Evolutionary conservation across 31 red algal genomes (phyloP).

Genomic region (Asparagopsis taxiformis): DNA sequence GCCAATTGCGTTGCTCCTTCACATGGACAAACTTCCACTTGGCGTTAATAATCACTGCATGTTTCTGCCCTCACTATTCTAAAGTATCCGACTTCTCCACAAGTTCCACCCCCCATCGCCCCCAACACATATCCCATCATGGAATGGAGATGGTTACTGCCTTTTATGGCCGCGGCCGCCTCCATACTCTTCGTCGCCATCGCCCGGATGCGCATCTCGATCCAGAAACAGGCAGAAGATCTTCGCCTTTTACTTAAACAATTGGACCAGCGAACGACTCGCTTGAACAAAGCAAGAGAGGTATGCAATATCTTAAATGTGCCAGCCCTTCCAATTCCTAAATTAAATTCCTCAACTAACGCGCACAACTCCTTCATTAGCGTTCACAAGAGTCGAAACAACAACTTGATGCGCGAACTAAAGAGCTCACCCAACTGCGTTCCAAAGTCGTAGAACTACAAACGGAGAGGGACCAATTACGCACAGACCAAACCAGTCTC

Average conservation of each 20-base stretch:
- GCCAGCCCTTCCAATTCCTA: not conserved
- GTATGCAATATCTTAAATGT: no score
- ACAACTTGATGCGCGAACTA: constrained; percentile 4
- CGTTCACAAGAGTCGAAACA: constrained; percentile 26
- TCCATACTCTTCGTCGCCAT: not conserved
- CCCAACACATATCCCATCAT: not conserved
- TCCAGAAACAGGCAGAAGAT: constrained; percentile 32
- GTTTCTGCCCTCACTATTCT: no score
- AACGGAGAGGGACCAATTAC: not conserved
- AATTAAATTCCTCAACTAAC: not conserved
- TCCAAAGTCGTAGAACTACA: not conserved
- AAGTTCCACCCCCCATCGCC: not conserved
- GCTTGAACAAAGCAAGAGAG: constrained; percentile 15
- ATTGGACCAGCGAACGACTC: constrained; percentile 8
- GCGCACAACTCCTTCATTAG: constrained; percentile 4
- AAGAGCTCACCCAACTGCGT: constrained; percentile 31
- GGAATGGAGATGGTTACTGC: constrained; percentile 24
- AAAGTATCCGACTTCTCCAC: not conserved
- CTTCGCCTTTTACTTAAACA: constrained; percentile 19
- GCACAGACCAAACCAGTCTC: not conserved
- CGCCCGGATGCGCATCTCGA: constrained; percentile 9
- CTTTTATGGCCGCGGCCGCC: not conserved
- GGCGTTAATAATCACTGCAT: no score
- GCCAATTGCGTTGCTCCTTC: no score
- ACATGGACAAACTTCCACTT: no score